phyloP scores from a whole-genome alignment of 176 grass and related monocot genomes.

The Oryza punctata region DNA sequence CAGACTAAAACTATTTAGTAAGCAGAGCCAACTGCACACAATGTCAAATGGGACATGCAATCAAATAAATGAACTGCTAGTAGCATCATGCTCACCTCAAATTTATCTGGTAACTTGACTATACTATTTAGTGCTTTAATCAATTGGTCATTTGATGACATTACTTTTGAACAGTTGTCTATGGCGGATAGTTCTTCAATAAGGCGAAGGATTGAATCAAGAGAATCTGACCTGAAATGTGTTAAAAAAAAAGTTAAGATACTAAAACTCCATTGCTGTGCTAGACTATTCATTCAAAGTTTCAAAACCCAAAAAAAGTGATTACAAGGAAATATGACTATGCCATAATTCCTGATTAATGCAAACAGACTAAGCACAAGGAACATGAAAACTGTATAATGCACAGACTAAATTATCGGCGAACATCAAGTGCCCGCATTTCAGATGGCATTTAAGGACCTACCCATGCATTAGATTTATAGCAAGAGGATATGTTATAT shows the following conservation, averaged over 20 bases:
- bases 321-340: conserved; percentile 8
- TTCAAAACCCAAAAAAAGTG: not conserved
- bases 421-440: conserved; percentile 33
- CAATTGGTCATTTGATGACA: conserved; percentile 63
- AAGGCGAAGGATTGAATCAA: conserved; percentile 71
- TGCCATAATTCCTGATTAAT: not conserved
- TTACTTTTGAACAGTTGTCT: conserved; percentile 60
- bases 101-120: conserved; percentile 85
- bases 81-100: conserved; percentile 64
- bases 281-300: conserved; percentile 20
- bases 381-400: conserved; percentile 10
- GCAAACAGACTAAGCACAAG: conserved; percentile 4
- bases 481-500: conserved; percentile 8
- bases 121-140: conserved; percentile 59
- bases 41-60: not conserved
- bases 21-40: not conserved
- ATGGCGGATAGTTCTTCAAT: conserved; percentile 76
- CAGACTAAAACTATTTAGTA: conserved; percentile 26
- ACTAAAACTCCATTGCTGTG: not conserved
- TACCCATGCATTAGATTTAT: conserved; percentile 7
- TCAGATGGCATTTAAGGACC: conserved; percentile 20
- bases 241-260: conserved; percentile 26
- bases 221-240: conserved; percentile 56
- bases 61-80: conserved; percentile 33
- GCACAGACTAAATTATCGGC: conserved; percentile 14